Evolutionary conservation across 768 basidiomycete species (phyloP).

Genomic region (Pleurotus djamor): DNA sequence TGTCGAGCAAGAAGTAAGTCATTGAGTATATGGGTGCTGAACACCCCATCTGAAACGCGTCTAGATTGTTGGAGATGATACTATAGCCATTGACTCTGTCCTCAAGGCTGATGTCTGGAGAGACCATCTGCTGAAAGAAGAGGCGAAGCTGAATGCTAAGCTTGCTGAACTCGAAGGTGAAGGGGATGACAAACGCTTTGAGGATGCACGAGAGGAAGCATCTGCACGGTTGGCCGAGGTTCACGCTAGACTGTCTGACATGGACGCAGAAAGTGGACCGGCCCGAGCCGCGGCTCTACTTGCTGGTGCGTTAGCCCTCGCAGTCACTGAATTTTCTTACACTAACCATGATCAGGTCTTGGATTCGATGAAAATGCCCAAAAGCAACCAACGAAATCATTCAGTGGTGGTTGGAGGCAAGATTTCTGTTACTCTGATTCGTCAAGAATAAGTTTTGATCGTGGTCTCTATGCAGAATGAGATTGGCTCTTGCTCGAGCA

Average conservation of each 20-base stretch:
- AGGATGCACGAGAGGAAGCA: slow-evolving; percentile 84
- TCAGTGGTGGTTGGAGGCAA: slow-evolving; percentile 95
- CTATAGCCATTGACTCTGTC: slow-evolving; percentile 88
- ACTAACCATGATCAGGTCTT: slow-evolving; percentile 50
- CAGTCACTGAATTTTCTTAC: not conserved
- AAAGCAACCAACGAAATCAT: slow-evolving; percentile 74
- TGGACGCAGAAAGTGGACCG: slow-evolving; percentile 98
- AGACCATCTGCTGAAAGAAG: slow-evolving; percentile 87
- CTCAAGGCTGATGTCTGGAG: slow-evolving; percentile 99
- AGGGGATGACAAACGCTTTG: slow-evolving; percentile 76
- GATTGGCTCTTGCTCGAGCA: slow-evolving; percentile 91
- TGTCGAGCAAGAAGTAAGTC: slow-evolving; percentile 90
- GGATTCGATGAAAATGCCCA: slow-evolving; percentile 93
- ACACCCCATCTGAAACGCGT: not conserved
- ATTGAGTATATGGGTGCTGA: too few species aligned
- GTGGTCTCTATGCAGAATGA: slow-evolving; percentile 60
- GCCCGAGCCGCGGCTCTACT: slow-evolving; percentile 86
- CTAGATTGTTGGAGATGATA: slow-evolving; percentile 92
- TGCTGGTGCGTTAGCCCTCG: slow-evolving; percentile 53
- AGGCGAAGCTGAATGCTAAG: slow-evolving; percentile 68
- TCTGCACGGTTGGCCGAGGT: slow-evolving; percentile 83
- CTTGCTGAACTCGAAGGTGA: slow-evolving; percentile 72
- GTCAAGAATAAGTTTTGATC: too few species aligned
- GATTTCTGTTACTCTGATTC: slow-evolving; percentile 9
- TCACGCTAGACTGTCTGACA: slow-evolving; percentile 89